phyloP scores from a whole-genome alignment of 2,329 filamentous ascomycete genomes.

The Ophiocordyceps camponoti-rufipedis region DNA sequence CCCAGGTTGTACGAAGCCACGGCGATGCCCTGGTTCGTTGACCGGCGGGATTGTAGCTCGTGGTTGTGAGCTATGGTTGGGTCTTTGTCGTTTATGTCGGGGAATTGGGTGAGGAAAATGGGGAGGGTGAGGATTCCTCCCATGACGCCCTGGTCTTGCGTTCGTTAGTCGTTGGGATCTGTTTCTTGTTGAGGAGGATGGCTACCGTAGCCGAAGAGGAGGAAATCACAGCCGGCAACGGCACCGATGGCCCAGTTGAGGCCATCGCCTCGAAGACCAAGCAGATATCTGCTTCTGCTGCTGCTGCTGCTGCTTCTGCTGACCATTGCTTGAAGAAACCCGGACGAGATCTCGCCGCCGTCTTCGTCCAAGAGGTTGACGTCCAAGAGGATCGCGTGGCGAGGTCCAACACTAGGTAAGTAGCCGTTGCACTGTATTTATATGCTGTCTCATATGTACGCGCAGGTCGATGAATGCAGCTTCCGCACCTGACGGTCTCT shows the following conservation, averaged over 20 bases:
- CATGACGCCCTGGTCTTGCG: constrained; percentile 59
- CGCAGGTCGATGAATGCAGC: too few species aligned
- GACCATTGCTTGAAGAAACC: not conserved
- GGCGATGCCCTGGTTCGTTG: constrained; percentile 34
- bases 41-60: constrained; percentile 17
- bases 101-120: constrained; percentile 39
- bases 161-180: not conserved
- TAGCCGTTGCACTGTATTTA: too few species aligned
- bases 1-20: constrained; percentile 41
- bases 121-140: constrained; percentile 54
- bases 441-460: too few species aligned
- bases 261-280: constrained; percentile 45
- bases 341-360: not conserved
- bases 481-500: too few species aligned
- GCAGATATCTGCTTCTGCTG: constrained; percentile 20
- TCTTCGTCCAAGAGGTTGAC: too few species aligned
- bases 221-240: constrained; percentile 57
- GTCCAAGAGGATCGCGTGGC: too few species aligned
- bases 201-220: constrained; percentile 39
- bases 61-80: constrained; percentile 14
- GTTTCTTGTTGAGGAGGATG: not conserved
- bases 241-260: constrained; percentile 52
- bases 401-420: too few species aligned
- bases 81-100: constrained; percentile 27
- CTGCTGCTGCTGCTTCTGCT: not conserved